Conservation (phyloP, 306 rosid species). For the Senna tora region DNA sequence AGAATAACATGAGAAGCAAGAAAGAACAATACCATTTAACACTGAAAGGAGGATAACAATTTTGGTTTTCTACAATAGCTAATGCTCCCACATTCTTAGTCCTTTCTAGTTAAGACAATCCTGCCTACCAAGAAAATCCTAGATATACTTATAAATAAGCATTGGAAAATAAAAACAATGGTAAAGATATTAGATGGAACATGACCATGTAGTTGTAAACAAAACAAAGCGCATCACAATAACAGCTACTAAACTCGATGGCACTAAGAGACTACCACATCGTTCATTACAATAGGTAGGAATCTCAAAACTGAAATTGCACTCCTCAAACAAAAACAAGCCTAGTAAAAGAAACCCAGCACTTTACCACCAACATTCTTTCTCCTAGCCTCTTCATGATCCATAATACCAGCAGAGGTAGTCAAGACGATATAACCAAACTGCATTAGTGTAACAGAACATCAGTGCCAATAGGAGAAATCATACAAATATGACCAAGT, state of each 20-base stretch:
- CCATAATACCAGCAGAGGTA: slow-evolving; percentile 59
- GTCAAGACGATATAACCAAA: slow-evolving; percentile 59
- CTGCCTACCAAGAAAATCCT: not conserved
- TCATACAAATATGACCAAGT: not conserved
- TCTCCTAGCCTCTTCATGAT: slow-evolving; percentile 61
- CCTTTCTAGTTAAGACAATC: not conserved
- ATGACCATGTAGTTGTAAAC: slow-evolving; percentile 30
- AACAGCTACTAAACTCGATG: slow-evolving; percentile 15
- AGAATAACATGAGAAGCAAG: not conserved
- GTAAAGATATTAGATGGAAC: slow-evolving; percentile 6
- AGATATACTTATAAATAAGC: not conserved
- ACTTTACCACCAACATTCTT: slow-evolving; percentile 59
- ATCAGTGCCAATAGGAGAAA: not conserved
- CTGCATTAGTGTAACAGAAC: slow-evolving; percentile 34
- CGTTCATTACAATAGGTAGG: slow-evolving; percentile 15
- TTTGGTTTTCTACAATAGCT: not conserved
- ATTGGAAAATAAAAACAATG: slow-evolving; percentile 5
- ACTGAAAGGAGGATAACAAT: not conserved
- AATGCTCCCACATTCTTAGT: not conserved
- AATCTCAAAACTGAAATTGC: slow-evolving; percentile 33
- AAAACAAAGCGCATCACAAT: slow-evolving; percentile 12
- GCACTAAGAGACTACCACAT: slow-evolving; percentile 23
- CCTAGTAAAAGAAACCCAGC: slow-evolving; percentile 54
- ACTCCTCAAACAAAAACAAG: not conserved
- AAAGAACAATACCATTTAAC: not conserved